These are phyloP conservation scores for Boeremia lycopersici DNA, from an alignment of 2,329 filamentous ascomycete species.

Conservation along the genomic window DNA sequence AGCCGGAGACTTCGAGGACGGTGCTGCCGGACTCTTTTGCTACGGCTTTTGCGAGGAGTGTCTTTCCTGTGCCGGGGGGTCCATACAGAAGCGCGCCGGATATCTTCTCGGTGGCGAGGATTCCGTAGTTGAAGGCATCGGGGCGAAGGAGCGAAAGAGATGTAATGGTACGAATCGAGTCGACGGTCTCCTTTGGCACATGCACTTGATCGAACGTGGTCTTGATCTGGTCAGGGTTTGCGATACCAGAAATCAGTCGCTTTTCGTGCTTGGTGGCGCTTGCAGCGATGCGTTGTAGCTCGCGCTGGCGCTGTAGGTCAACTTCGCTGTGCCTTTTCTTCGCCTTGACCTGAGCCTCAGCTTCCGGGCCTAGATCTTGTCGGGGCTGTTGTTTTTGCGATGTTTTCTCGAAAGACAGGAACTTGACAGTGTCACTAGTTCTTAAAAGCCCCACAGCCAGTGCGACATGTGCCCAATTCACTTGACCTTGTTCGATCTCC, in stretches of 20 bases:
- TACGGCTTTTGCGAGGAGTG: slow-evolving; percentile 67
- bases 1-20: slow-evolving; percentile 83
- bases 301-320: slow-evolving; percentile 54
- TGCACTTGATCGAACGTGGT: slow-evolving; percentile 90
- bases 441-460: slow-evolving; percentile 51
- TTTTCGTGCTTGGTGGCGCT: slow-evolving; percentile 75
- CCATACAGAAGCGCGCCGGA: slow-evolving; percentile 88
- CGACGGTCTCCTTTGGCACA: slow-evolving; percentile 79
- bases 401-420: slow-evolving; percentile 39
- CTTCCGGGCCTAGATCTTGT: slow-evolving; percentile 5
- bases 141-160: slow-evolving; percentile 84
- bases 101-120: slow-evolving; percentile 88
- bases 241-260: slow-evolving; percentile 78
- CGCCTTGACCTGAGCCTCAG: slow-evolving; percentile 13
- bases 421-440: slow-evolving; percentile 56
- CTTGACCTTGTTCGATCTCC: slow-evolving; percentile 17
- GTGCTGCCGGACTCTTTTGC: slow-evolving; percentile 70
- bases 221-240: slow-evolving; percentile 79
- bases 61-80: slow-evolving; percentile 75
- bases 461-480: slow-evolving; percentile 50
- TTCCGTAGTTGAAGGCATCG: slow-evolving; percentile 95
- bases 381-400: slow-evolving; percentile 13
- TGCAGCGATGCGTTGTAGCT: slow-evolving; percentile 52
- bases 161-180: slow-evolving; percentile 86
- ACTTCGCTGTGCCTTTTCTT: slow-evolving; percentile 21